Evolutionary conservation across 1,284 basidiomycete species (phyloP).

Genomic region (Microstroma glucosiphilum): DNA sequence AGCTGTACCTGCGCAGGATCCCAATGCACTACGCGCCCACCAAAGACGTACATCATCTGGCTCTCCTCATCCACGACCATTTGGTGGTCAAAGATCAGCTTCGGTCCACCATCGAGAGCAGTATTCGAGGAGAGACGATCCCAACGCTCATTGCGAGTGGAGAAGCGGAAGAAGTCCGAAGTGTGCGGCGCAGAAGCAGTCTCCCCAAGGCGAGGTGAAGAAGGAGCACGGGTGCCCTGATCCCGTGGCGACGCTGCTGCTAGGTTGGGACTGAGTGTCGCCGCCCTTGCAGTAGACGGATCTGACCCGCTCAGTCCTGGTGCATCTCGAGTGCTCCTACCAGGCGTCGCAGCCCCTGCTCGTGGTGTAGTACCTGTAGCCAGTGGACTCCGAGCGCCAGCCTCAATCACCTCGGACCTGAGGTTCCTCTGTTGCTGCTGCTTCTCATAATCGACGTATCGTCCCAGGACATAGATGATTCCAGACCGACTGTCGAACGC

Average conservation of each 20-base stretch:
- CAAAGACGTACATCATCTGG: conserved; percentile 70
- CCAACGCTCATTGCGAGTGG: conserved; percentile 46
- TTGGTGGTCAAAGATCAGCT: conserved; percentile 71
- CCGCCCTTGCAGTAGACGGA: background rate
- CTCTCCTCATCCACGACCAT: conserved; percentile 68
- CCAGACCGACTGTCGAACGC: conserved; percentile 66
- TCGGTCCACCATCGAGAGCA: conserved; percentile 60
- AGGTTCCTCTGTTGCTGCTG: background rate
- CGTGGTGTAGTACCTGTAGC: background rate
- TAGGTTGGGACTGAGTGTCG: background rate
- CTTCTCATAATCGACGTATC: conserved; percentile 33
- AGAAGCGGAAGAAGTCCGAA: conserved; percentile 50
- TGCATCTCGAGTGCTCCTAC: background rate
- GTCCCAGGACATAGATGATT: conserved; percentile 62
- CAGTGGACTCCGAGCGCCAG: background rate
- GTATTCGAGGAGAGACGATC: conserved; percentile 46
- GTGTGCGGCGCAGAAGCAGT: conserved; percentile 20
- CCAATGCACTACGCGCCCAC: conserved; percentile 66
- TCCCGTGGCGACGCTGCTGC: conserved; percentile 12
- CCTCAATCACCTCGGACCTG: background rate
- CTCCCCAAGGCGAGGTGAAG: background rate
- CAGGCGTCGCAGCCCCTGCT: background rate
- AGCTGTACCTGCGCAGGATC: conserved; percentile 35
- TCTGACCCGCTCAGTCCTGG: background rate
- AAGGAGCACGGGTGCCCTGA: conserved; percentile 14